Evolutionary conservation across 306 rosid genomes (phyloP).

Genomic region (Vigna unguiculata): DNA sequence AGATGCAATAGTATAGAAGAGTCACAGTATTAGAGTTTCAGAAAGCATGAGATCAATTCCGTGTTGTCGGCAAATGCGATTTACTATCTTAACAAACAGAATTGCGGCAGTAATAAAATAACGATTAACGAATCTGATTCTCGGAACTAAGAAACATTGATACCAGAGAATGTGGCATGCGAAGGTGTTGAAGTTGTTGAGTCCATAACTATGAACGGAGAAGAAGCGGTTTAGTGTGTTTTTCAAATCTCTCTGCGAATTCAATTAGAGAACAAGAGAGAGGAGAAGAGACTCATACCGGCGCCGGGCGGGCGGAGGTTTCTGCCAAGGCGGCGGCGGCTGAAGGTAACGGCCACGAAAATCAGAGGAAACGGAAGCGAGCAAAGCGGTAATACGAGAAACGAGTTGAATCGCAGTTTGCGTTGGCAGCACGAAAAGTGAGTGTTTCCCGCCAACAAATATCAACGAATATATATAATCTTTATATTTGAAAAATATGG

Average conservation of each 20-base stretch:
- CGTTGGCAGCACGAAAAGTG: background rate
- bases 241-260: no score
- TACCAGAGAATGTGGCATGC: constrained; percentile 43
- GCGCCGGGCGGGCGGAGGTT: background rate
- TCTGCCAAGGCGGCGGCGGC: constrained; percentile 10
- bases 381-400: background rate
- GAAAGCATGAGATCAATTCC: constrained; percentile 13
- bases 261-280: background rate
- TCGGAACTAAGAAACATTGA: background rate
- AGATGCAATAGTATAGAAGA: background rate
- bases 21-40: background rate
- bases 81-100: constrained; percentile 3
- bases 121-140: background rate
- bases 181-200: constrained; percentile 41
- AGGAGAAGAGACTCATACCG: constrained; percentile 11
- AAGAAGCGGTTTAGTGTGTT: background rate
- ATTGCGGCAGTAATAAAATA: constrained; percentile 11
- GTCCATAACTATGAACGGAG: constrained; percentile 12
- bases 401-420: background rate
- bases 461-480: background rate
- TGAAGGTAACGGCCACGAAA: constrained; percentile 15
- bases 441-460: constrained; percentile 37
- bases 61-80: background rate
- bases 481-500: background rate
- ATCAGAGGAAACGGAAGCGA: background rate